Conservation (phyloP, 495 filamentous ascomycete genomes). For the Margaritispora aquatica region DNA sequence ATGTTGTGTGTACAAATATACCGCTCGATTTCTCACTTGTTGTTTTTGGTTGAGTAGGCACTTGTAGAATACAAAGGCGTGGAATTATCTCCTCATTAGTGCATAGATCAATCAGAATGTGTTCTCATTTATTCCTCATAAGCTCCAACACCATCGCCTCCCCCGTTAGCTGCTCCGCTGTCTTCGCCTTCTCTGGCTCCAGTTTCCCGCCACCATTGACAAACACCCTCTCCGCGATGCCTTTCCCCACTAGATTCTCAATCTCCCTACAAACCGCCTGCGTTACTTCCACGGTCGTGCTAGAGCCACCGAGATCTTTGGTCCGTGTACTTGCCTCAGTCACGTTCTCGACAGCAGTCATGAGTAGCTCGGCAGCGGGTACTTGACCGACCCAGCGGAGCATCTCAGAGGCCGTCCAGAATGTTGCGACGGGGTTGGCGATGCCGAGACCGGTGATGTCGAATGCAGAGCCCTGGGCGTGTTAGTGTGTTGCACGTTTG, state of each 20-base stretch:
- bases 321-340: slow-evolving; percentile 52
- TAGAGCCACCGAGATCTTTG: slow-evolving; percentile 51
- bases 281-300: slow-evolving; percentile 52
- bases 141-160: background rate
- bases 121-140: background rate
- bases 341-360: slow-evolving; percentile 55
- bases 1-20: background rate
- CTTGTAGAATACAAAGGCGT: background rate
- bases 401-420: slow-evolving; percentile 68
- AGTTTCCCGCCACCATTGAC: background rate
- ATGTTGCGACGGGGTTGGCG: slow-evolving; percentile 65
- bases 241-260: slow-evolving; percentile 19
- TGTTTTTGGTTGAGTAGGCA: background rate
- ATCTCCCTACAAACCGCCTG: slow-evolving; percentile 56
- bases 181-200: background rate
- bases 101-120: background rate
- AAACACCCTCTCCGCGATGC: background rate
- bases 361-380: slow-evolving; percentile 45
- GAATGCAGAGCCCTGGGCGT: slow-evolving; percentile 26
- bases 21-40: background rate
- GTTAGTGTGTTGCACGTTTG: background rate
- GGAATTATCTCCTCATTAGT: background rate
- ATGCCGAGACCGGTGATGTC: slow-evolving; percentile 68
- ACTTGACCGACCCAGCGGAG: slow-evolving; percentile 56
- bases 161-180: background rate